Evolutionary conservation across 106 monocot genomes (phyloP), one percentile per base, ranked within the genome.

Genomic region (Apostasia ramifera): DNA sequence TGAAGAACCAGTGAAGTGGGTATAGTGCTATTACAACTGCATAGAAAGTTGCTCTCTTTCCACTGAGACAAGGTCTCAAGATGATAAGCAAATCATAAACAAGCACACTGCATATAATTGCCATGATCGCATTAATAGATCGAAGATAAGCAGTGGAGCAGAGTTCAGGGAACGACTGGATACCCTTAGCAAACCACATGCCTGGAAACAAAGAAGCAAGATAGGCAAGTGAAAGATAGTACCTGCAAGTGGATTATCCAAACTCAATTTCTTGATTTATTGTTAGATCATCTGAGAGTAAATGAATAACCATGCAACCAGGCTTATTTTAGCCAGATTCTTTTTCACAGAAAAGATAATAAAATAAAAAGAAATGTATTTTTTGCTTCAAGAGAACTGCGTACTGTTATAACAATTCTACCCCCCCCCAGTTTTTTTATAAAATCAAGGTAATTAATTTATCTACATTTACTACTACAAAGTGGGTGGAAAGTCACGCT

Each of bases 1-100:
- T 78, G 73, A 93, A 98, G 82, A 98, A 98, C 89, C 97, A 98
- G 53, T 93, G 89, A 72, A 93, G 57, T 43, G 97, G 97, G 66
- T 90, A 98, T 37, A 92, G 58, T 63, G 89, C 52, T 44, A 87
- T 61, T 38, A 81, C 5, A 60, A 93, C 70, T 39, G 92, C 81
- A 85, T 59, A 81, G 8, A 65, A 3, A 13, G 83, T 81, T 42
- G 87, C 87, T 45, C 77, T 83, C 71, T 68, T 81, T 81, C 80
- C 69, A 54, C 72, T 68, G 61, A 79, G 47, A 42, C 66, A 59
- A 68, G 97, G 97, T 63, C 76, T 83, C 66, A 98, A 79, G 60
- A 54, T 70, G 52, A 82, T 66, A 67, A 92, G 53, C 61, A 87
- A 74, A 44, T 90, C 97, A 83, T 85, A 90, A 57, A 93, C 66